Evolutionary conservation across 441 rosid genomes (phyloP).

Genomic region (California macrophylla): DNA sequence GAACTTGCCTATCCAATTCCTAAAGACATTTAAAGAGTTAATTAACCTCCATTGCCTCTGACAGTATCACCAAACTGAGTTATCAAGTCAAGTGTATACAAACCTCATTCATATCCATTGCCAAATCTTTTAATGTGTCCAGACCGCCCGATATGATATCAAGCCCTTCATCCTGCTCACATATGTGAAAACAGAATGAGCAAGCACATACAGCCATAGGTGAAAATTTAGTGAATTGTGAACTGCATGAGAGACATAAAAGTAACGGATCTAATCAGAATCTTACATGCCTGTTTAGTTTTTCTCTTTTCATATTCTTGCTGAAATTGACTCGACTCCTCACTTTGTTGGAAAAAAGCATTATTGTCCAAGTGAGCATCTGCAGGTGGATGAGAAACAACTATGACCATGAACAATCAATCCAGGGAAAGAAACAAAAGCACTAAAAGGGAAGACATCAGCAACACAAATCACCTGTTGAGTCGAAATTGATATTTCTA

Average conservation of each 20-base stretch:
- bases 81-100: conserved; percentile 5
- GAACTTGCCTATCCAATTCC: conserved; percentile 66
- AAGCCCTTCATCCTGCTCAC: conserved; percentile 47
- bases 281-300: conserved; percentile 48
- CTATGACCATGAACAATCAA: conserved; percentile 3
- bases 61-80: conserved; percentile 8
- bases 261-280: conserved; percentile 11
- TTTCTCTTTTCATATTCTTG: conserved; percentile 50
- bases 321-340: conserved; percentile 45
- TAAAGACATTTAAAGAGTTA: conserved; percentile 18
- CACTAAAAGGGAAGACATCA: conserved; percentile 4
- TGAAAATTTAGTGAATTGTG: background rate
- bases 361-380: conserved; percentile 35
- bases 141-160: conserved; percentile 60
- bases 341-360: conserved; percentile 35
- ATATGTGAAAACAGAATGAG: conserved; percentile 1
- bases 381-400: conserved; percentile 12
- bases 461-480: conserved; percentile 35
- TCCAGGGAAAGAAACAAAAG: background rate
- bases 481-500: conserved; percentile 42
- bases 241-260: background rate
- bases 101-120: conserved; percentile 59
- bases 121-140: conserved; percentile 43
- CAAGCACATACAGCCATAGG: background rate
- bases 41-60: conserved; percentile 2